Evolutionary conservation across 2,329 filamentous ascomycete genomes (phyloP).

Genomic region (Helminthosporium solani): DNA sequence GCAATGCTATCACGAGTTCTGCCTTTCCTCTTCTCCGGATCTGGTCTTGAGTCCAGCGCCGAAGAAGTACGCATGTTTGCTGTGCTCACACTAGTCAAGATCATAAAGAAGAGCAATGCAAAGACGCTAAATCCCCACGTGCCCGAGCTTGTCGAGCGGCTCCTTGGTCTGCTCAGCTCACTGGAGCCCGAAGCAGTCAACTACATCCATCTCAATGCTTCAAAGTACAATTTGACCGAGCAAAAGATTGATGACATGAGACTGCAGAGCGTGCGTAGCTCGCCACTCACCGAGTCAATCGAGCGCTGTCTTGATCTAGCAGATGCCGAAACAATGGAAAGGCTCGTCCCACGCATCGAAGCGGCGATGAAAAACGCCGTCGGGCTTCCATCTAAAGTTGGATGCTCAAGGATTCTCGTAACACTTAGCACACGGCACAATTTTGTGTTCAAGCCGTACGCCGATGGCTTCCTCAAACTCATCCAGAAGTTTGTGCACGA

Average conservation of each 20-base stretch:
- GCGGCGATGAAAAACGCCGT: constrained; percentile 80
- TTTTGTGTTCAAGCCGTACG: constrained; percentile 71
- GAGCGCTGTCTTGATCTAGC: constrained; percentile 83
- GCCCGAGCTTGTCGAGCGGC: constrained; percentile 74
- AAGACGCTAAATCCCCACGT: constrained; percentile 77
- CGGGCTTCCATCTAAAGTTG: constrained; percentile 91
- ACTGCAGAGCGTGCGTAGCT: constrained; percentile 76
- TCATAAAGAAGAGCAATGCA: constrained; percentile 83
- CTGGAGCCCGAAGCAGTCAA: constrained; percentile 88
- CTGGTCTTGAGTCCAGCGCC: constrained; percentile 84
- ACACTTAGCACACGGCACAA: constrained; percentile 80
- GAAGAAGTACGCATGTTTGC: constrained; percentile 85
- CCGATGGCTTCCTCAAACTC: constrained; percentile 72
- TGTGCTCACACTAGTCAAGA: constrained; percentile 75
- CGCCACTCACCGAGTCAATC: constrained; percentile 89
- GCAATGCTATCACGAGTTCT: constrained; percentile 84
- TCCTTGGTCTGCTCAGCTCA: constrained; percentile 79
- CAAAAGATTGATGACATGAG: constrained; percentile 89
- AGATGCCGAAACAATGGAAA: constrained; percentile 74
- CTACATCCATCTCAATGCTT: constrained; percentile 86
- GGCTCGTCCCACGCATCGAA: constrained; percentile 71
- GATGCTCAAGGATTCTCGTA: constrained; percentile 79
- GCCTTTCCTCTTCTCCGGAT: constrained; percentile 85
- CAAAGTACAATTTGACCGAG: constrained; percentile 78
- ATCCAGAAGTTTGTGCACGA: constrained; percentile 83